Conservation (phyloP, 2,329 filamentous ascomycete genomes). For the Colletotrichum sublineola region DNA sequence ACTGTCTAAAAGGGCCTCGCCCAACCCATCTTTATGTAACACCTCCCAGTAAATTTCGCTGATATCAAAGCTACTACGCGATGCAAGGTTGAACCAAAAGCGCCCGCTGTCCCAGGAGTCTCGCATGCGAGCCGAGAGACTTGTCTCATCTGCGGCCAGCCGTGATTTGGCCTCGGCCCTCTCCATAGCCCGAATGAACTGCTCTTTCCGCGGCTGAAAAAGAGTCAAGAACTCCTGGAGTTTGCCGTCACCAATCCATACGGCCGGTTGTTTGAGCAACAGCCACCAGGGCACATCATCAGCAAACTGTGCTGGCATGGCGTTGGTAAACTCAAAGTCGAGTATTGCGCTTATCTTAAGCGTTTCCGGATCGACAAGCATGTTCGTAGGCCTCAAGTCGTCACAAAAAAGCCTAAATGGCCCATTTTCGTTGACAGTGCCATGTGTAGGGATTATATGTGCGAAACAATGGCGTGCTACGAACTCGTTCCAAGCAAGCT, state of each 20-base stretch:
- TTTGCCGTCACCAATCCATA: conserved; percentile 44
- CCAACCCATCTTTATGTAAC: conserved; percentile 42
- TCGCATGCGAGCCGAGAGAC: conserved; percentile 49
- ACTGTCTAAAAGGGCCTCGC: background rate
- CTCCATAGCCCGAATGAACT: conserved; percentile 54
- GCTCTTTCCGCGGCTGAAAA: conserved; percentile 52
- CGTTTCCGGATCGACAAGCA: conserved; percentile 54
- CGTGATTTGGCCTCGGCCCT: conserved; percentile 44
- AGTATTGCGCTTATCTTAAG: conserved; percentile 54
- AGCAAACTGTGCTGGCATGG: conserved; percentile 55
- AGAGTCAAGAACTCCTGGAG: conserved; percentile 45
- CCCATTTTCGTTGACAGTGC: conserved; percentile 47
- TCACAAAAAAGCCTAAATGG: conserved; percentile 56
- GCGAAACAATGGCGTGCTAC: conserved; percentile 51
- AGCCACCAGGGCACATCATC: conserved; percentile 58
- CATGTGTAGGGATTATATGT: conserved; percentile 50
- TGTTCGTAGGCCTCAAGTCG: conserved; percentile 55
- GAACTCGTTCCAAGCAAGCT: conserved; percentile 48
- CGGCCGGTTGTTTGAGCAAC: conserved; percentile 46
- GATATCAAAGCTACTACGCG: conserved; percentile 53
- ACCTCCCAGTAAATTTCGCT: conserved; percentile 52
- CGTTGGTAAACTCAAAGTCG: conserved; percentile 58
- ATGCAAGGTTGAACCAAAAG: conserved; percentile 56
- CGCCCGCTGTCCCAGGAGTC: conserved; percentile 51
- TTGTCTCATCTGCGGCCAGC: conserved; percentile 1